Base-by-base conservation (phyloP, 2,329 filamentous ascomycete species). In the Mycosphaerella sp. region DNA sequence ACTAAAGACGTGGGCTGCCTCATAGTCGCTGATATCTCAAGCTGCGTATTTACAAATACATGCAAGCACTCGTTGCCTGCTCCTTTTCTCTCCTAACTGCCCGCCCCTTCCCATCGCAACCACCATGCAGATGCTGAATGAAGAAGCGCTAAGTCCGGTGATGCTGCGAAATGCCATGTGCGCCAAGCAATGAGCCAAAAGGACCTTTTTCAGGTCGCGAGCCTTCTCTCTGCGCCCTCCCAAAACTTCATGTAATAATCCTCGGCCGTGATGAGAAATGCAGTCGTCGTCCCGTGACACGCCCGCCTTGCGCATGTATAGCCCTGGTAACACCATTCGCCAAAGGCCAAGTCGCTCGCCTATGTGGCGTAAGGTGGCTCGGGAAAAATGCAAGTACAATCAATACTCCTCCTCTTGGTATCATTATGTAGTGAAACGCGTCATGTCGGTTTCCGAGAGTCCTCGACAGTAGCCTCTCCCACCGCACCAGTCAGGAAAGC, bases 241-340 rank as follows among this genome's bases (percentile, higher is more conserved):
- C 47, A 34, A 41, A 52, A 50, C 45, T 36, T 50, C 49, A 41
- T 53, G 49, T 59, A 55, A 55, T 59, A 55, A 55, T 59, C 55
- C 53, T 54, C 57, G 54, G 58, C 57, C 58, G 53, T 57, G 48
- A 57, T 44, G 37, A 51, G 52, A 28, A 28, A 40, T 43, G 17
- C 35, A 54, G 57, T 53, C 46, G 39, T 56, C 58, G 54, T 55
- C 43, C 51, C 46, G 49, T 52, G 54, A n/a, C 56, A 51, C 50
- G 47, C 35, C 37, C 37, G n/a, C 40, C 39, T 53, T 46, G 48
- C 52, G 44, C 50, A 54, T 58, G 53, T 58, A 60, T 57, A 57
- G 46, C 55, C 40, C 42, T 34, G 30, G 17, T 16, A 49, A 55
- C 36, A 36, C 50, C 49, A 27, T 32, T 48, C 55, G 30, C 45